These are phyloP conservation scores for Alternaria longipes DNA, from an alignment of 2,329 filamentous ascomycete genomes.

Conservation along the genomic window DNA sequence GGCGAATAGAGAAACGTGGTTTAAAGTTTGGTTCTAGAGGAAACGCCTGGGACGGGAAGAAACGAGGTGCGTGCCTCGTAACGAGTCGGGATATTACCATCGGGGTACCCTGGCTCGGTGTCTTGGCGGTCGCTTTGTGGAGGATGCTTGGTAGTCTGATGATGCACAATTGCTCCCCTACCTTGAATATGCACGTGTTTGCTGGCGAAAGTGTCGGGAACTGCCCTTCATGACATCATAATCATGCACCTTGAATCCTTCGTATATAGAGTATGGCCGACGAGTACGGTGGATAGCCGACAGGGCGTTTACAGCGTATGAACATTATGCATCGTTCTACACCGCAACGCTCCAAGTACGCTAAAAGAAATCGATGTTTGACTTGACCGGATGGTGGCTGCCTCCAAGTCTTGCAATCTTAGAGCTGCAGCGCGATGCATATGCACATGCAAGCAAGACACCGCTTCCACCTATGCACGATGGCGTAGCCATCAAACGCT, in stretches of 20 bases:
- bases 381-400: slow-evolving; percentile 16
- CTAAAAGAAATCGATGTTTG: slow-evolving; percentile 1
- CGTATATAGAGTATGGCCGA: slow-evolving; percentile 5
- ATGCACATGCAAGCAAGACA: slow-evolving; percentile 18
- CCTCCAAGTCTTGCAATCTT: background rate
- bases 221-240: slow-evolving; percentile 10
- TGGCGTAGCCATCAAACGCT: slow-evolving; percentile 9
- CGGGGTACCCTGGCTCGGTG: slow-evolving; percentile 9
- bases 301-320: slow-evolving; percentile 4
- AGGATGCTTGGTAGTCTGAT: slow-evolving; percentile 8
- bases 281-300: background rate
- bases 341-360: slow-evolving; percentile 7
- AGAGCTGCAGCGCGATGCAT: slow-evolving; percentile 8
- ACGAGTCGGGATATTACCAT: slow-evolving; percentile 14
- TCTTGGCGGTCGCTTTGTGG: background rate
- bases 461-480: slow-evolving; percentile 10
- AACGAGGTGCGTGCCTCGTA: slow-evolving; percentile 20
- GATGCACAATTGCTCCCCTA: slow-evolving; percentile 6
- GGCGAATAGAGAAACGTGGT: slow-evolving; percentile 11
- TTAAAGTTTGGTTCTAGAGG: slow-evolving; percentile 15
- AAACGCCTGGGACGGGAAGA: slow-evolving; percentile 15
- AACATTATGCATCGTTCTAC: slow-evolving; percentile 6
- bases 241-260: slow-evolving; percentile 9
- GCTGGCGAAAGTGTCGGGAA: background rate
- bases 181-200: slow-evolving; percentile 7